Evolutionary conservation across 768 basidiomycete species (phyloP).

Genomic region (Rickenella mellea): DNA sequence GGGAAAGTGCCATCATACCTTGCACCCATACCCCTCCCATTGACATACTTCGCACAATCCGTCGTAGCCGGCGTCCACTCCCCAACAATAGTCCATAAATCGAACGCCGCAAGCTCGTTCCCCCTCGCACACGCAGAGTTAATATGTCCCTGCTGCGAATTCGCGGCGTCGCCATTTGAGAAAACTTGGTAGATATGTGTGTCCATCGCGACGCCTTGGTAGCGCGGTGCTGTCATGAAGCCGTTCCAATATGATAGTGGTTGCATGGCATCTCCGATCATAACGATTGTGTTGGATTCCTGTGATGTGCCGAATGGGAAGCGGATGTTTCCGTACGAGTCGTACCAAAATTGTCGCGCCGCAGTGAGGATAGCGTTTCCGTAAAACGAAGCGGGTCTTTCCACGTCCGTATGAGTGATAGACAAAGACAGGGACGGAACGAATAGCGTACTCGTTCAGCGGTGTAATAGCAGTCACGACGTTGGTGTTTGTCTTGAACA

Average conservation of each 20-base stretch:
- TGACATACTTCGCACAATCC: conserved; percentile 76
- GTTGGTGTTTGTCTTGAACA: conserved; percentile 42
- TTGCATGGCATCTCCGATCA: conserved; percentile 78
- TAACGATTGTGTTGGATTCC: conserved; percentile 46
- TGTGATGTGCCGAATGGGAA: conserved; percentile 34
- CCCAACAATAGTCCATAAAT: conserved; percentile 78
- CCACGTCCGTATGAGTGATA: background rate
- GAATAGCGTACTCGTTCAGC: conserved; percentile 57
- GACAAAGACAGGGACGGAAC: background rate
- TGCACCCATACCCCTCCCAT: conserved; percentile 66
- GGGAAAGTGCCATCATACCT: conserved; percentile 51
- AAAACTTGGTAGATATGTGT: conserved; percentile 78
- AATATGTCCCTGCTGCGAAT: conserved; percentile 48
- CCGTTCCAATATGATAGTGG: conserved; percentile 59
- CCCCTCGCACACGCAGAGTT: conserved; percentile 42
- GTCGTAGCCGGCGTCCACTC: conserved; percentile 79
- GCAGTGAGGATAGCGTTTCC: conserved; percentile 40
- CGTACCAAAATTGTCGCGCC: conserved; percentile 55
- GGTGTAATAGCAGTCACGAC: conserved; percentile 65
- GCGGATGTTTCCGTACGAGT: conserved; percentile 34
- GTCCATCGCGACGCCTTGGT: conserved; percentile 65
- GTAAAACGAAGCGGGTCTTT: conserved; percentile 66
- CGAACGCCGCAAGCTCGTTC: conserved; percentile 37
- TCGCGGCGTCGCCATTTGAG: conserved; percentile 39
- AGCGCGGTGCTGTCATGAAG: conserved; percentile 45